These are phyloP conservation scores for Pseudogymnoascus sp. DNA, from an alignment of 2,329 filamentous ascomycete genomes.

Conservation along the genomic window DNA sequence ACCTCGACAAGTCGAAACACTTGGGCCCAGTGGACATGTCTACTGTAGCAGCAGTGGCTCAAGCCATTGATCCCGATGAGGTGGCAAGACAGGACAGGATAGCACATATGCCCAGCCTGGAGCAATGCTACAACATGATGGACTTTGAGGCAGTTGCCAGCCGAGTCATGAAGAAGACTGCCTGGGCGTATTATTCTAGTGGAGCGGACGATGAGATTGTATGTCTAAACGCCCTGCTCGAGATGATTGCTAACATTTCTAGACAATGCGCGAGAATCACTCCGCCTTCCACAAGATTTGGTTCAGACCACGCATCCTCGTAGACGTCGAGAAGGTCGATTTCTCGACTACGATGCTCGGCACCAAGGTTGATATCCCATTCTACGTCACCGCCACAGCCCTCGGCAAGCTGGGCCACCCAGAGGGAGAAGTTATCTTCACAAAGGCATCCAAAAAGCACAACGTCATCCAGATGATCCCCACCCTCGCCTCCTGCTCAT, in stretches of 20 bases:
- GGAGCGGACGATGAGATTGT: slow-evolving; percentile 86
- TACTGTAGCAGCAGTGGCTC: slow-evolving; percentile 61
- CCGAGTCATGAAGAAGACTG: slow-evolving; percentile 86
- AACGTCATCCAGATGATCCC: slow-evolving; percentile 97
- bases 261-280: slow-evolving; percentile 95
- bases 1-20: slow-evolving; percentile 77
- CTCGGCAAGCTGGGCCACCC: slow-evolving; percentile 90
- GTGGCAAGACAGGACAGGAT: slow-evolving; percentile 66
- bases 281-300: slow-evolving; percentile 92
- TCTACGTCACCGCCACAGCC: slow-evolving; percentile 94
- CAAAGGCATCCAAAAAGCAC: slow-evolving; percentile 74
- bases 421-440: slow-evolving; percentile 89
- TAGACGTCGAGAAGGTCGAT: slow-evolving; percentile 83
- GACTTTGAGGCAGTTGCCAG: slow-evolving; percentile 94
- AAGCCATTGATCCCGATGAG: slow-evolving; percentile 62
- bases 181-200: slow-evolving; percentile 96
- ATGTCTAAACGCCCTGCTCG: slow-evolving; percentile 23
- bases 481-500: slow-evolving; percentile 90
- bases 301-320: slow-evolving; percentile 84
- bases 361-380: slow-evolving; percentile 72
- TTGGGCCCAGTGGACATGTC: slow-evolving; percentile 83
- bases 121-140: slow-evolving; percentile 86
- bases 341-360: slow-evolving; percentile 90
- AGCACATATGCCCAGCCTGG: slow-evolving; percentile 65
- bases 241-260: slow-evolving; percentile 14